Evolutionary conservation across 176 grass and related monocot species (phyloP).

Genomic region (Canna indica): DNA sequence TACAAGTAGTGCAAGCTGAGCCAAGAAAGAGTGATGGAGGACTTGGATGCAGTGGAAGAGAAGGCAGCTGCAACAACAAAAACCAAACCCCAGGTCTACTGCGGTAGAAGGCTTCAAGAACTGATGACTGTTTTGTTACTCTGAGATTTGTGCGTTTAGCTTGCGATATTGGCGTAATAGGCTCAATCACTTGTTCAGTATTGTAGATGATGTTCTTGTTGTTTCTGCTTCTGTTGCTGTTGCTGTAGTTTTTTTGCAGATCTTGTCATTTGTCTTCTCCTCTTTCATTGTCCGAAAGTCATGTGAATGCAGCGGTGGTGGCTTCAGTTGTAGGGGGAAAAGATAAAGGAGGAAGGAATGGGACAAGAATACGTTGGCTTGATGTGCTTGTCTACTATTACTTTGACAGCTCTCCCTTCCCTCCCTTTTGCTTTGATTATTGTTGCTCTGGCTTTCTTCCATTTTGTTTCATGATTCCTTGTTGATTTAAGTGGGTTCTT

Average conservation of each 20-base stretch:
- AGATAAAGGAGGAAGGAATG: background rate
- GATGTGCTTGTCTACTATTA: conserved; percentile 1
- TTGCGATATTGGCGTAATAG: conserved; percentile 2
- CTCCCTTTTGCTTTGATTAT: background rate
- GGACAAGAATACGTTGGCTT: background rate
- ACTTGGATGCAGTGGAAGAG: background rate
- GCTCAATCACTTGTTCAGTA: background rate
- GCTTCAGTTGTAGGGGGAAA: background rate
- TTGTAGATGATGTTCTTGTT: background rate
- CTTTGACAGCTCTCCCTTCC: background rate
- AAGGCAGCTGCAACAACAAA: background rate
- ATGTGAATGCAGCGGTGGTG: background rate
- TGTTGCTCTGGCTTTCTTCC: too few species aligned
- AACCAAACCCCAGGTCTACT: background rate
- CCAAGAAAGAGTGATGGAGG: background rate
- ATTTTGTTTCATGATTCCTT: too few species aligned
- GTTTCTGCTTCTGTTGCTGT: background rate
- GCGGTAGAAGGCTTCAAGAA: background rate
- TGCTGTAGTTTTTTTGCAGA: background rate
- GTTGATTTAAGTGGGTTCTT: too few species aligned
- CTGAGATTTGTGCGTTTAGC: background rate
- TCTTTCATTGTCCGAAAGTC: background rate
- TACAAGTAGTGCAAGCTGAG: background rate
- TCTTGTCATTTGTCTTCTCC: conserved; percentile 2
- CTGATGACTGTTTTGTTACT: background rate